A percentile compares a stretch with the other conserved stretches of the same genome.
Evolutionary conservation across 2,329 filamentous ascomycete species (phyloP).

Genomic region (Colletotrichum lentis): DNA sequence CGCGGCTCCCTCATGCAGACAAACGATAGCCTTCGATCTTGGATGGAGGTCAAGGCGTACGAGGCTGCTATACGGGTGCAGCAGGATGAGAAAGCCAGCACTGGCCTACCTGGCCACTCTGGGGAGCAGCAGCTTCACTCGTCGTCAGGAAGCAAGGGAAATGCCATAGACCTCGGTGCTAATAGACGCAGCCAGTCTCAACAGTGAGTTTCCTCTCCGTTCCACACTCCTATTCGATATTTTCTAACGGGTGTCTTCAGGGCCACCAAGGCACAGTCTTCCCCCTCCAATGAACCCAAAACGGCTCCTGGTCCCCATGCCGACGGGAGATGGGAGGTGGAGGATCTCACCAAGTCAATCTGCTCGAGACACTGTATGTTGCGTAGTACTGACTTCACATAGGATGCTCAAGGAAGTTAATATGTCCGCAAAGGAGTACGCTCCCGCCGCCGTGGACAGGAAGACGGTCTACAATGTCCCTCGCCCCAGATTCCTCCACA

Average conservation of each 20-base stretch:
- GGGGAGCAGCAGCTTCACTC: background rate
- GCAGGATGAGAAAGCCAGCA: background rate
- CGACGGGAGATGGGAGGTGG: background rate
- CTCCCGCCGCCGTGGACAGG: conserved; percentile 22
- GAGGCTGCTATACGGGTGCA: background rate
- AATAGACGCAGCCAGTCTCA: background rate
- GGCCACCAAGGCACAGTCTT: background rate
- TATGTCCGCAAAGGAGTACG: conserved; percentile 20
- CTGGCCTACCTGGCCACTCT: background rate
- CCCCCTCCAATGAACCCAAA: background rate
- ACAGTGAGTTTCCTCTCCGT: background rate
- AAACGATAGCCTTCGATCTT: conserved; percentile 43
- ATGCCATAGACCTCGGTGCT: background rate
- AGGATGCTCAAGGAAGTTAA: conserved; percentile 33
- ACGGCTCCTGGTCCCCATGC: background rate
- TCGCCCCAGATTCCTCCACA: conserved; percentile 38
- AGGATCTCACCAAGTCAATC: conserved; percentile 18
- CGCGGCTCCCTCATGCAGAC: conserved; percentile 42
- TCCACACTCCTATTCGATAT: background rate
- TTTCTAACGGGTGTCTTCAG: background rate
- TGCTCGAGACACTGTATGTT: background rate
- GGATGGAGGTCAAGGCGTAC: conserved; percentile 40
- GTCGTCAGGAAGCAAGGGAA: background rate
- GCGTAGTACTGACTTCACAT: background rate
- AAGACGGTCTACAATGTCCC: conserved; percentile 31